Evolutionary conservation across 2,329 filamentous ascomycete genomes (phyloP).

Genomic region (Calonectria multiphialidica): DNA sequence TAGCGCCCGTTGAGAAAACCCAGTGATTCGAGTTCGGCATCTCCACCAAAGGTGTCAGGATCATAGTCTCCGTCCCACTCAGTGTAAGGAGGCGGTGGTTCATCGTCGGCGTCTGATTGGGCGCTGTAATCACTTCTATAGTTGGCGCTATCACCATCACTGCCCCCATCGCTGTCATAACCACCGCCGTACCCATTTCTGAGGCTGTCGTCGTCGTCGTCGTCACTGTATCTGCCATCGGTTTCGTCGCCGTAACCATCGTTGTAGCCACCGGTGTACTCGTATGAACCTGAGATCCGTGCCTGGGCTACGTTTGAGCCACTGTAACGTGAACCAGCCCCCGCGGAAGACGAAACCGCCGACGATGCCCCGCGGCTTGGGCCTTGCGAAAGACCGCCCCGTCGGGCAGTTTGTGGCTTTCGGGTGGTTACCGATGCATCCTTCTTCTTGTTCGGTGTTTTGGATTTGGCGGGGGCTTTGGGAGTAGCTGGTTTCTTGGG

Average conservation of each 20-base stretch:
- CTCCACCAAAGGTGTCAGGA: background rate
- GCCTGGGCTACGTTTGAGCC: constrained; percentile 36
- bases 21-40: constrained; percentile 40
- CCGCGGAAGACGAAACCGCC: background rate
- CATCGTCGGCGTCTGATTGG: background rate
- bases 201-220: background rate
- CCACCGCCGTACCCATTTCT: too few relatives aligned
- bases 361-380: constrained; percentile 1
- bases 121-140: too few relatives aligned
- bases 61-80: background rate
- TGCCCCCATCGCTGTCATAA: background rate
- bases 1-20: constrained; percentile 61
- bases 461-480: background rate
- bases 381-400: constrained; percentile 25
- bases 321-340: constrained; percentile 31
- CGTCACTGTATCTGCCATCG: background rate
- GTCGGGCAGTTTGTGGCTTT: constrained; percentile 14
- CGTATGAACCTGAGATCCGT: constrained; percentile 26
- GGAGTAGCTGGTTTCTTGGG: background rate
- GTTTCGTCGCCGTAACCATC: too few relatives aligned
- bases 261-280: too few relatives aligned
- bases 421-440: background rate
- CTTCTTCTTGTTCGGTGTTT: constrained; percentile 5
- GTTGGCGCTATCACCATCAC: background rate
- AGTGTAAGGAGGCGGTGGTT: constrained; percentile 34